Base-by-base conservation (phyloP, 371 early-diverging fungal genomes). In the Circinella minor region DNA sequence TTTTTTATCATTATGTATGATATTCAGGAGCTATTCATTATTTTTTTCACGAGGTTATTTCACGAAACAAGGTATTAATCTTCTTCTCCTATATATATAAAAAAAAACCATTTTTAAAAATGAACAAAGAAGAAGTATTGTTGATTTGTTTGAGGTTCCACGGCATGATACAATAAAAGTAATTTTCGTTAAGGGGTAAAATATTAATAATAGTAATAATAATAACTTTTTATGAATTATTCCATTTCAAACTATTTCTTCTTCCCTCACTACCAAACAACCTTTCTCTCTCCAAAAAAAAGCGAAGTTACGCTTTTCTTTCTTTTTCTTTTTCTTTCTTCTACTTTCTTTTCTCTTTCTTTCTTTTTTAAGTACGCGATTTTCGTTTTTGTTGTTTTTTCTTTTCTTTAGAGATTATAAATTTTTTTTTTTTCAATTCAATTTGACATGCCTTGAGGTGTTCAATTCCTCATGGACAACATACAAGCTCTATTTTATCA, bases 401-500 rank as follows among this genome's bases (percentile, higher is more conserved):
- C 7, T 38, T n/a, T 43, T 47, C 46, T 65, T 48, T 49, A 47
- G 15, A 51, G 5, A 13, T 17, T 15, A n/a, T n/a, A 5, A 27
- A 5, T 27, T 57, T 57, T n/a, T 20, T 3, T n/a, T 11, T 17
- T 34, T 34, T n/a, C 27, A 17, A 51, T 15, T 34, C 27, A 8
- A 17, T 3, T 74, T 65, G 75, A 71, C 71, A 74, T 74, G 71
- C 68, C 47, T 55, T 47, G 43, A 63, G 60, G 34, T 36, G 47
- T 43, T 9, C 6, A 6, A 43, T 17, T 38, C 55, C 60, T 37
- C 18, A 74, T 74, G 71, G 67, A 71, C 65, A 67, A 65, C 68
- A 74, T 74, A 68, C 71, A 74, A 55, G 65, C 71, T 57, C 65
- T 74, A 27, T 61, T 74, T 18, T 71, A 55, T 63, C 60, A 74